phyloP scores from a whole-genome alignment of 2,329 filamentous ascomycete genomes.

The Penicillium freii region DNA sequence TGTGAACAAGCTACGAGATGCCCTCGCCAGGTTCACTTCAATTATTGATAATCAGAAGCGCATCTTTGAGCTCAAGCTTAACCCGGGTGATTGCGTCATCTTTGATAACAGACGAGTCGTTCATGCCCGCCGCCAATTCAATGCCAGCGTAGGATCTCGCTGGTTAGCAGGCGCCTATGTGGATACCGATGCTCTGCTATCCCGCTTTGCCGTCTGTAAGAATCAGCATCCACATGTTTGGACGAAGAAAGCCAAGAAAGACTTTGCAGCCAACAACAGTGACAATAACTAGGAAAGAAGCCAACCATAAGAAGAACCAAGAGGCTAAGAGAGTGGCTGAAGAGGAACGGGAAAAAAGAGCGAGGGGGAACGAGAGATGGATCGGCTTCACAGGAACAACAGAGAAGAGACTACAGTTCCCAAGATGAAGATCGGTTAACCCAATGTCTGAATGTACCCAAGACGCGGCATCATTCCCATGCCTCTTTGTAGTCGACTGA shows the following conservation, averaged over 20 bases:
- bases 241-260: neutral
- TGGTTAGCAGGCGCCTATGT: slow-evolving; percentile 89
- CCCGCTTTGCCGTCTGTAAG: slow-evolving; percentile 45
- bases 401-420: neutral
- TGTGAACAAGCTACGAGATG: slow-evolving; percentile 30
- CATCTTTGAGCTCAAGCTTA: slow-evolving; percentile 69
- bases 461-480: neutral
- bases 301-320: neutral
- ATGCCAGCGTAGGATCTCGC: slow-evolving; percentile 61
- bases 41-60: slow-evolving; percentile 56
- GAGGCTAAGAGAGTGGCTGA: neutral
- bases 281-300: neutral
- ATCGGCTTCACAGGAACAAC: neutral
- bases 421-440: neutral
- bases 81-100: slow-evolving; percentile 83
- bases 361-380: neutral
- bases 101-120: slow-evolving; percentile 86
- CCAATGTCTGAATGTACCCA: neutral
- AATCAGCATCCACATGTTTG: slow-evolving; percentile 13
- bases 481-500: neutral
- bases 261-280: neutral
- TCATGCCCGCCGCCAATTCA: slow-evolving; percentile 78
- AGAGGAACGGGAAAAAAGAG: neutral
- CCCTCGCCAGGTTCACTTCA: slow-evolving; percentile 58
- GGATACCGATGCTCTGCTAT: slow-evolving; percentile 61